Percentiles rank a stretch among this genome's conserved stretches.
These are phyloP conservation scores for Plantago major DNA, from an alignment of 257 asterid genomes.

Conservation along the genomic window DNA sequence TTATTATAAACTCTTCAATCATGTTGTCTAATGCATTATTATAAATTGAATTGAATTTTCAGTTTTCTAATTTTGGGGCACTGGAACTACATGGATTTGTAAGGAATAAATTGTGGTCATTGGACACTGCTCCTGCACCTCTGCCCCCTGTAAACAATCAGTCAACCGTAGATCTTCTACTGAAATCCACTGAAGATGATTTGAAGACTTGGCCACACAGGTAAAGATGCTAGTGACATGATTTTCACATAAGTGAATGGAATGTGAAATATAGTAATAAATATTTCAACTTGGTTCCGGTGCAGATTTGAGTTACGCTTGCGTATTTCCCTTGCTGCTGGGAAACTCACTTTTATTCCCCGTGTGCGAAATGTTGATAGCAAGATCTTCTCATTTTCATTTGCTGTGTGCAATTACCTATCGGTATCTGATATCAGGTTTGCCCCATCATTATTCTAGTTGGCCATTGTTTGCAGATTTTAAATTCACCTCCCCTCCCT, in stretches of 20 bases:
- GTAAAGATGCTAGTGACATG: slow-evolving; percentile 29
- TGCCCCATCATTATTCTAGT: slow-evolving; percentile 22
- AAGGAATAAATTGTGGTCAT: slow-evolving; percentile 69
- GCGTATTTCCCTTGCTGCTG: slow-evolving; percentile 61
- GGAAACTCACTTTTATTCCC: slow-evolving; percentile 72
- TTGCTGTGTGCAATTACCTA: slow-evolving; percentile 68
- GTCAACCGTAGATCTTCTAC: slow-evolving; percentile 68
- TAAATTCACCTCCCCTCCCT: no score
- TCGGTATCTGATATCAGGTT: slow-evolving; percentile 83
- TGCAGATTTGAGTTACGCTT: slow-evolving; percentile 81
- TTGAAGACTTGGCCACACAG: slow-evolving; percentile 81
- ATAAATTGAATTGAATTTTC: slow-evolving; percentile 21
- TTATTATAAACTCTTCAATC: not conserved
- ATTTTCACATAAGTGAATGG: not conserved
- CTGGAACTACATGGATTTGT: slow-evolving; percentile 80
- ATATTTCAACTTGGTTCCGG: slow-evolving; percentile 21
- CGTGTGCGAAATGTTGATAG: slow-evolving; percentile 67
- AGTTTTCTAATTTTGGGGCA: slow-evolving; percentile 62
- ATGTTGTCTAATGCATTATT: slow-evolving; percentile 18
- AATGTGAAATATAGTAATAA: slow-evolving; percentile 13
- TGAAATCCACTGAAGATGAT: slow-evolving; percentile 79
- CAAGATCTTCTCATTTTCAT: slow-evolving; percentile 69
- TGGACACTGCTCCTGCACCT: slow-evolving; percentile 70
- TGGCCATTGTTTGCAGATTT: slow-evolving; percentile 13
- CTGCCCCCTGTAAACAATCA: slow-evolving; percentile 53